These are phyloP conservation scores for Adiantum capillusveneris DNA, from an alignment of 75 land plant genomes.

Conservation along the genomic window DNA sequence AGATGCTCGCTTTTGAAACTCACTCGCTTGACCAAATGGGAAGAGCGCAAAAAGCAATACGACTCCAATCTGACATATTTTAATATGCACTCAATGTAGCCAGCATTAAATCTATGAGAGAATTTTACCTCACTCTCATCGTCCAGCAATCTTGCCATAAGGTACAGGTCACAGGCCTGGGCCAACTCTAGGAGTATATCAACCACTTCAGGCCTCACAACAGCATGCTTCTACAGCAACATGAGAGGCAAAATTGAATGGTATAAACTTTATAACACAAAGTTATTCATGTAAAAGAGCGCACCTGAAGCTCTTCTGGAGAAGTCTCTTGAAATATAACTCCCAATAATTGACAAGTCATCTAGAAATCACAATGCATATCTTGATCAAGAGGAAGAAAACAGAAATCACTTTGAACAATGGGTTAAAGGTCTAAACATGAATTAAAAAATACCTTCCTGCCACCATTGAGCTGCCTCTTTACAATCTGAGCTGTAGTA, in stretches of 20 bases:
- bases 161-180: constrained; percentile 79
- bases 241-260: too few relatives aligned
- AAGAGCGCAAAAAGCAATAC: too few relatives aligned
- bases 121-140: constrained; percentile 91
- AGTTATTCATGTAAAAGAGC: background rate
- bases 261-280: too few relatives aligned
- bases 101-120: too few relatives aligned
- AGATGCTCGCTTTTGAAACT: too few relatives aligned
- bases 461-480: constrained; percentile 74
- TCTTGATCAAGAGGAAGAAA: too few relatives aligned
- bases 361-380: too few relatives aligned
- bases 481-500: constrained; percentile 68
- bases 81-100: too few relatives aligned
- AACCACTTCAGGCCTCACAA: constrained; percentile 70
- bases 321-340: constrained; percentile 75
- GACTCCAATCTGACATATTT: too few relatives aligned
- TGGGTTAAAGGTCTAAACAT: too few relatives aligned
- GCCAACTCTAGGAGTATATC: constrained; percentile 82
- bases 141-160: constrained; percentile 80
- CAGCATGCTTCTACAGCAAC: constrained; percentile 58
- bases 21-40: too few relatives aligned
- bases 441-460: constrained; percentile 47
- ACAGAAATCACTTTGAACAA: too few relatives aligned
- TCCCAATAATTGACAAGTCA: constrained; percentile 83
- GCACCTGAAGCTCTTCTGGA: constrained; percentile 88